phyloP scores from a whole-genome alignment of 1,139 yeast genomes.

The Saccharomycopsis hybrid region DNA sequence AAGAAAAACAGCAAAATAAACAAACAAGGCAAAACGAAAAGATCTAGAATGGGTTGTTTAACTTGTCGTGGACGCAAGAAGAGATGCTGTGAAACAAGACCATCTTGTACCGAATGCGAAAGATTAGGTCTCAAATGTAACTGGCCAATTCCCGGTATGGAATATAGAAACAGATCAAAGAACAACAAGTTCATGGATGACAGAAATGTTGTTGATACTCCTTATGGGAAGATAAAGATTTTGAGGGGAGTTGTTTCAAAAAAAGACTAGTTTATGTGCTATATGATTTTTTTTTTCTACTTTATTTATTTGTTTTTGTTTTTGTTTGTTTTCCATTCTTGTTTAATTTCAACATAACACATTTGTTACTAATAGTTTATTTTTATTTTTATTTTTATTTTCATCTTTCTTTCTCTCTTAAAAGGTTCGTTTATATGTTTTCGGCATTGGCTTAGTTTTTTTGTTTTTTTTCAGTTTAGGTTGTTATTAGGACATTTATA shows the following conservation, averaged over 20 bases:
- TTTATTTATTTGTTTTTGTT: too few relatives aligned
- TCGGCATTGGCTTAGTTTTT: too few relatives aligned
- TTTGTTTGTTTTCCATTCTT: too few relatives aligned
- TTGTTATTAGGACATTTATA: too few relatives aligned
- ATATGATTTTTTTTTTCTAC: too few relatives aligned
- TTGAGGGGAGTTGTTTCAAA: conserved; percentile 48
- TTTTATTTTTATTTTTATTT: too few relatives aligned
- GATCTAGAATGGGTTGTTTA: conserved; percentile 49
- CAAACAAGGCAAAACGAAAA: conserved; percentile 18
- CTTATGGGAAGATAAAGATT: conserved; percentile 54
- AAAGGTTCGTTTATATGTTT: too few relatives aligned
- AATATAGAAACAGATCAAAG: conserved; percentile 40
- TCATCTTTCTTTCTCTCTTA: too few relatives aligned
- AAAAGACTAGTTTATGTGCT: conserved; percentile 26
- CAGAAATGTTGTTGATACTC: conserved; percentile 46
- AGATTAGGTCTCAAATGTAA: conserved; percentile 48
- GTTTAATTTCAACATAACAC: too few relatives aligned
- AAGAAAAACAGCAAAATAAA: conserved; percentile 3
- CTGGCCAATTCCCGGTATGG: conserved; percentile 48
- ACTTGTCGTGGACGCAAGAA: conserved; percentile 69
- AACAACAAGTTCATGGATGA: conserved; percentile 33
- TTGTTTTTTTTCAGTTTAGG: too few relatives aligned
- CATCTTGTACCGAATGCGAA: conserved; percentile 53
- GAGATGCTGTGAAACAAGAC: conserved; percentile 62
- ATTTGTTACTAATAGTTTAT: too few relatives aligned